These are phyloP conservation scores for Tanozyma kutaoensis DNA, from an alignment of 805 yeast genomes.

Conservation along the genomic window DNA sequence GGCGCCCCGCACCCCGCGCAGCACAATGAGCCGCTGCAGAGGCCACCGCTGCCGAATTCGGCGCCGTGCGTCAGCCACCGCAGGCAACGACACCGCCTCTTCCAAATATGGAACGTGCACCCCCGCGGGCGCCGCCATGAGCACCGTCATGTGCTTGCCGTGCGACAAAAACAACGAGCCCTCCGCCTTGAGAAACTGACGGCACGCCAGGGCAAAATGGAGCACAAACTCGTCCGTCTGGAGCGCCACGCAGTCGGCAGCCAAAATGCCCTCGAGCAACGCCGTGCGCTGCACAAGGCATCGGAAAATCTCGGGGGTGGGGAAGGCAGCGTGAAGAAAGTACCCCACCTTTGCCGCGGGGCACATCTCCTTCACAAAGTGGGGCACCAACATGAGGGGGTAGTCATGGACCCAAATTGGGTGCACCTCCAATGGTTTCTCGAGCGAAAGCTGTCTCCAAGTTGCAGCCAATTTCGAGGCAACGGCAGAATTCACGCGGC, in stretches of 20 bases:
- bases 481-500: too few relatives aligned
- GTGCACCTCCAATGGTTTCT: too few relatives aligned
- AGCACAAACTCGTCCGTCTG: conserved; percentile 90
- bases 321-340: conserved; percentile 88
- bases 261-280: conserved; percentile 70
- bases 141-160: conserved; percentile 42
- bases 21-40: conserved; percentile 56
- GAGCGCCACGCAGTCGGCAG: conserved; percentile 78
- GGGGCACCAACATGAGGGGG: conserved; percentile 77
- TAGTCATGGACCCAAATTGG: conserved; percentile 90
- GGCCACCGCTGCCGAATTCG: conserved; percentile 73
- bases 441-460: too few relatives aligned
- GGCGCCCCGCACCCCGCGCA: conserved; percentile 84
- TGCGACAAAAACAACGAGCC: conserved; percentile 50
- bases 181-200: conserved; percentile 73
- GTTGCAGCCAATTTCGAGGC: too few relatives aligned
- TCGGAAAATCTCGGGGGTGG: conserved; percentile 88
- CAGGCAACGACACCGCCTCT: conserved; percentile 29
- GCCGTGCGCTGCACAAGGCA: conserved; percentile 81
- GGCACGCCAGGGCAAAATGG: conserved; percentile 86
- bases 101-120: conserved; percentile 54
- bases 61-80: conserved; percentile 51
- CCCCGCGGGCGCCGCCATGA: conserved; percentile 64
- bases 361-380: conserved; percentile 59
- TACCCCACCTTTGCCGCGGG: conserved; percentile 86